Percentiles rank a stretch among this genome's conserved stretches.
These are phyloP conservation scores for Pythium biforme DNA, from an alignment of 352 stramenopile genomes.

Conservation along the genomic window DNA sequence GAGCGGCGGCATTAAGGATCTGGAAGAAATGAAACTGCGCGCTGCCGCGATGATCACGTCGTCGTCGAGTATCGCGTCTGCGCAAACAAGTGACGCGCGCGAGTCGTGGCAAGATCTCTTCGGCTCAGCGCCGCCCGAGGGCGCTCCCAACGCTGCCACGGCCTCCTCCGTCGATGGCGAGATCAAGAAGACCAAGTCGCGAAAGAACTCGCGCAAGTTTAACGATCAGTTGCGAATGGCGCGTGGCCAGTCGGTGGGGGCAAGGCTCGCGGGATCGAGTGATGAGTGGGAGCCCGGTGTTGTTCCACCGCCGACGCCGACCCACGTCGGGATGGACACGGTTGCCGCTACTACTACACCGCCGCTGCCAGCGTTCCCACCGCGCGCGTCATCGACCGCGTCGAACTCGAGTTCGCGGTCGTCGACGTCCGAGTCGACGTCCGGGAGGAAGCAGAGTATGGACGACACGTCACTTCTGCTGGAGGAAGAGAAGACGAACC, in stretches of 20 bases:
- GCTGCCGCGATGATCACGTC: conserved; percentile 41
- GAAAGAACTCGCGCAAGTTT: conserved; percentile 68
- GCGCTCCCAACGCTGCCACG: background rate
- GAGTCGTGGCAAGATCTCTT: conserved; percentile 79
- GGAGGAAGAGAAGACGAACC: conserved; percentile 9
- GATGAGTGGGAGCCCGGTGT: conserved; percentile 12
- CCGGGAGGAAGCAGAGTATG: conserved; percentile 17
- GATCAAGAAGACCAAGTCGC: conserved; percentile 48
- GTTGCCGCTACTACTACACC: background rate
- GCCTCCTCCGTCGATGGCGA: conserved; percentile 34
- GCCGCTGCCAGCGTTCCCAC: conserved; percentile 1
- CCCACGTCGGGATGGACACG: background rate
- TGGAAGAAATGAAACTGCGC: conserved; percentile 74
- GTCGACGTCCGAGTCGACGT: conserved; percentile 2
- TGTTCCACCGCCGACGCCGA: background rate
- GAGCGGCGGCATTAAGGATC: conserved; percentile 18
- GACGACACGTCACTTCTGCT: conserved; percentile 22
- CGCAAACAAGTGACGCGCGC: conserved; percentile 22
- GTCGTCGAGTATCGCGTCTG: conserved; percentile 9
- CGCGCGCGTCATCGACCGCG: background rate
- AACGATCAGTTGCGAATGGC: conserved; percentile 66
- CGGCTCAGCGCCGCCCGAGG: conserved; percentile 26
- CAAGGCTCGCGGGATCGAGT: conserved; percentile 47
- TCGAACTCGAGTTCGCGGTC: conserved; percentile 8
- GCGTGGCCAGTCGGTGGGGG: conserved; percentile 48